Evolutionary conservation across 78 protist genomes (phyloP).

Genomic region (slime mould (Dictyostelium discoideum)): dicty_2.7 NC_007091.3:4983001-4983500

Average conservation of each 20-base stretch:
- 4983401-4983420: neutral
- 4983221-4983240: slow-evolving; percentile 34
- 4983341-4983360: neutral
- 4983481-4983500: slow-evolving; percentile 16
- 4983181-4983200: slow-evolving; percentile 19
- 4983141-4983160: slow-evolving; percentile 73
- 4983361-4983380: neutral
- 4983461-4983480: slow-evolving; percentile 36
- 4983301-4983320: neutral
- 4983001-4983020: neutral
- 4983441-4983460: slow-evolving; percentile 8
- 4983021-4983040: neutral
- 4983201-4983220: slow-evolving; percentile 33
- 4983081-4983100: slow-evolving; percentile 20
- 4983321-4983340: neutral
- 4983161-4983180: neutral
- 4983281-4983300: neutral
- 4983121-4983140: slow-evolving; percentile 26
- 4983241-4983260: neutral
- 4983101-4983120: slow-evolving; percentile 68
- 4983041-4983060: neutral
- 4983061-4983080: neutral
- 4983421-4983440: neutral
- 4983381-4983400: neutral
- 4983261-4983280: neutral